These are phyloP conservation scores for Colletotrichum trifolii DNA, from an alignment of 2,329 filamentous ascomycete species.

Conservation along the genomic window DNA sequence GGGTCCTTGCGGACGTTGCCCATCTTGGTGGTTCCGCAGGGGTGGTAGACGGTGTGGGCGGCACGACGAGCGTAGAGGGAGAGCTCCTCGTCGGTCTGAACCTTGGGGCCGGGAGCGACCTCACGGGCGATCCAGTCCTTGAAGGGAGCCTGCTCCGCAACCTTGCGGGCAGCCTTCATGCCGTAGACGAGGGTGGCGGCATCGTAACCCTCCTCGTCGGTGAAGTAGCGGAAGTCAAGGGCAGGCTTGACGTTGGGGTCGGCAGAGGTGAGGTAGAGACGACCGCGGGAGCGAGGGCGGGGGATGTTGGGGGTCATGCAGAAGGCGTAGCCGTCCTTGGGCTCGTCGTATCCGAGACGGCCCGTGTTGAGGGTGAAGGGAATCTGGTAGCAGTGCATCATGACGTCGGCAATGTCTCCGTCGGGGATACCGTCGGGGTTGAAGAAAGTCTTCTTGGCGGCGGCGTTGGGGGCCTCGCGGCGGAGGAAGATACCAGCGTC, in stretches of 20 bases:
- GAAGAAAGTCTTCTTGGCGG: conserved; percentile 60
- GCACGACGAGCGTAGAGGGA: conserved; percentile 83
- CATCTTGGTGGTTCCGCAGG: conserved; percentile 45
- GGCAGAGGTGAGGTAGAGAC: conserved; percentile 79
- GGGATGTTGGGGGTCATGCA: conserved; percentile 96
- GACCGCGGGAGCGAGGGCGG: conserved; percentile 80
- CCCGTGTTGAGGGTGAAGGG: conserved; percentile 89
- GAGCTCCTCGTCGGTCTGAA: conserved; percentile 83
- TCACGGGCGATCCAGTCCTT: conserved; percentile 85
- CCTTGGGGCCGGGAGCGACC: conserved; percentile 78
- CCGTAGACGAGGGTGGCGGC: conserved; percentile 83
- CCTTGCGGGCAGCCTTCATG: conserved; percentile 79
- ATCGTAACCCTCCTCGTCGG: conserved; percentile 86
- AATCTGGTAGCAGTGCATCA: conserved; percentile 98
- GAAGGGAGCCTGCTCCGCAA: conserved; percentile 81
- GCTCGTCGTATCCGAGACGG: conserved; percentile 75
- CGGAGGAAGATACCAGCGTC: conserved; percentile 91
- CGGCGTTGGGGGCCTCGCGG: conserved; percentile 77
- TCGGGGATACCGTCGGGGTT: conserved; percentile 67
- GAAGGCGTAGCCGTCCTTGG: conserved; percentile 81
- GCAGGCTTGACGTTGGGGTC: conserved; percentile 84
- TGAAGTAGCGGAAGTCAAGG: conserved; percentile 91
- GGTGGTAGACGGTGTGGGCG: conserved; percentile 65
- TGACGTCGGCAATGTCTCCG: conserved; percentile 83
- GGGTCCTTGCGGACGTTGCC: conserved; percentile 71